A percentile compares a stretch with the other conserved stretches of the same genome.
phyloP scores from a whole-genome alignment of 208 protist genomes.

The Trypanosoma rangeli region DNA sequence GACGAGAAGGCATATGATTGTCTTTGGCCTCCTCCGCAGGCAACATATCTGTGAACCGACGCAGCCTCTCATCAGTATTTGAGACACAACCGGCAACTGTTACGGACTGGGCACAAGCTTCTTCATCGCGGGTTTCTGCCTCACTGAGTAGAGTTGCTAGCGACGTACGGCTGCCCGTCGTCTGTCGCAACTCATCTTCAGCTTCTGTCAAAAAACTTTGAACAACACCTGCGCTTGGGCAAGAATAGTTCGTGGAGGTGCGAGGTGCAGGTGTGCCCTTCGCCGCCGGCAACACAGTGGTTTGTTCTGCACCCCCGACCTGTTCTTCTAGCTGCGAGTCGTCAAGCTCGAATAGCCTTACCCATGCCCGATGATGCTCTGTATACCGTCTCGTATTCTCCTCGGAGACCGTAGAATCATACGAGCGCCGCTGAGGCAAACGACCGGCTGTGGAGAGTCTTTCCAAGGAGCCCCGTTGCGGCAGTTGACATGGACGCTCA shows the following conservation, averaged over 20 bases:
- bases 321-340: neutral
- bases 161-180: neutral
- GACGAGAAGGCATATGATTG: neutral
- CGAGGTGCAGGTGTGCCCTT: neutral
- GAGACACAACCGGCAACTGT: neutral
- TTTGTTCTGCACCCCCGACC: neutral
- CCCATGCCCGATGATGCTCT: constrained; percentile 1
- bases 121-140: constrained; percentile 8
- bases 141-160: constrained; percentile 18
- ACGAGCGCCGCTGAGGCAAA: neutral
- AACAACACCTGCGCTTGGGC: neutral
- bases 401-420: neutral
- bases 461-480: neutral
- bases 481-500: neutral
- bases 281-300: neutral
- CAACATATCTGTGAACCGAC: constrained; percentile 7
- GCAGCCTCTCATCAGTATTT: neutral
- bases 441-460: neutral
- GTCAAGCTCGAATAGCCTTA: constrained; percentile 15
- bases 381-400: neutral
- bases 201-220: neutral
- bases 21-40: neutral
- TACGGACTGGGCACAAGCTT: neutral
- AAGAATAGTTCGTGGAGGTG: constrained; percentile 1
- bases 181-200: neutral